These are phyloP conservation scores for Curvularia hawaiiensis DNA, from an alignment of 2,329 filamentous ascomycete genomes.

Conservation along the genomic window DNA sequence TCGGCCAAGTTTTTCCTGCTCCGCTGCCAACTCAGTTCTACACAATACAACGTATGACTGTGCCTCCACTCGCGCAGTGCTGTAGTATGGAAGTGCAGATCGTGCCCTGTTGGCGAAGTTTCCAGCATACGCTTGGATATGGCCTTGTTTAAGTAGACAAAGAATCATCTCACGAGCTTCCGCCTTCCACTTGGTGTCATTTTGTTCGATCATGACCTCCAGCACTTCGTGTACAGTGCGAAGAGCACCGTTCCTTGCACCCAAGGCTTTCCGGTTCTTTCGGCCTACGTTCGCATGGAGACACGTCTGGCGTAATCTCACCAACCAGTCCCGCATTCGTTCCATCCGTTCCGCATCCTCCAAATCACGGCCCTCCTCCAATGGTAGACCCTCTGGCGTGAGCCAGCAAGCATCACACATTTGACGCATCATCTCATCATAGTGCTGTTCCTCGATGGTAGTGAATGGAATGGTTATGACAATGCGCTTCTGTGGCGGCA, in stretches of 20 bases:
- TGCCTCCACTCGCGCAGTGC: constrained; percentile 51
- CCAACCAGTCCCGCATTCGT: constrained; percentile 79
- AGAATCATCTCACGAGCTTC: constrained; percentile 72
- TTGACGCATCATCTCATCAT: constrained; percentile 73
- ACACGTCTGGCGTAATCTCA: constrained; percentile 78
- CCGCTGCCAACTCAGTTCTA: constrained; percentile 63
- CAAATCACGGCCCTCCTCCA: constrained; percentile 67
- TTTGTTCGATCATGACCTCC: constrained; percentile 89
- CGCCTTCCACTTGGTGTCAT: constrained; percentile 67
- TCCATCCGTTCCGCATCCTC: constrained; percentile 64
- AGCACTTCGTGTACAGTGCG: constrained; percentile 86
- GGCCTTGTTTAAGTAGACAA: constrained; percentile 70
- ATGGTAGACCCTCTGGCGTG: constrained; percentile 66
- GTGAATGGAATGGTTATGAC: constrained; percentile 91
- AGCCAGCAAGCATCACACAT: constrained; percentile 76
- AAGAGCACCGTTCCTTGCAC: constrained; percentile 67
- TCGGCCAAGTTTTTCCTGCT: constrained; percentile 50
- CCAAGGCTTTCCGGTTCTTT: constrained; percentile 67
- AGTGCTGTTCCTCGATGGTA: constrained; percentile 88
- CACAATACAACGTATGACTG: constrained; percentile 65
- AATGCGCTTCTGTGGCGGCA: constrained; percentile 84
- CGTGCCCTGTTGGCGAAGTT: constrained; percentile 57
- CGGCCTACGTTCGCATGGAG: constrained; percentile 83
- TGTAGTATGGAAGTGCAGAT: constrained; percentile 74
- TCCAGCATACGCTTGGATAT: constrained; percentile 77